A percentile compares a stretch with the other conserved stretches of the same genome.
These are phyloP conservation scores for Lepidopterella palustris DNA, from an alignment of 495 filamentous ascomycete genomes.

Conservation along the genomic window DNA sequence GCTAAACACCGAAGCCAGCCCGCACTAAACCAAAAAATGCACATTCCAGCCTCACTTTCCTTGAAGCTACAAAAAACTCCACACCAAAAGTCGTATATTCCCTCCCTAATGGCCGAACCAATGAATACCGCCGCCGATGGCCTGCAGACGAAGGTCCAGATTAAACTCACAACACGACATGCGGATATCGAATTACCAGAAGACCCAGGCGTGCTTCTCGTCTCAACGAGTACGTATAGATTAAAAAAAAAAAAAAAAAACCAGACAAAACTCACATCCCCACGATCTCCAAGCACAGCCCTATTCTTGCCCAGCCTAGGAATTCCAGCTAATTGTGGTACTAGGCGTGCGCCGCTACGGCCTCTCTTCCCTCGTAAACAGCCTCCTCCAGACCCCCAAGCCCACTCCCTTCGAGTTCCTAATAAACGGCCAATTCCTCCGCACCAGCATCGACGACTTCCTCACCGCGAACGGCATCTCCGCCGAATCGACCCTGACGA, in stretches of 20 bases:
- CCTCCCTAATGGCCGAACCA: not conserved
- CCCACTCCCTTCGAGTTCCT: slow-evolving; percentile 95
- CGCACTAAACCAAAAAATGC: too few species aligned
- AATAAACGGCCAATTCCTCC: slow-evolving; percentile 82
- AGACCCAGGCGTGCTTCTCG: slow-evolving; percentile 55
- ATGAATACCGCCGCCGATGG: not conserved
- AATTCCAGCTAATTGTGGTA: too few species aligned
- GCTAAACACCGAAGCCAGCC: too few species aligned
- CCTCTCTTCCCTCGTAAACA: slow-evolving; percentile 88
- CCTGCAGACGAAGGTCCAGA: slow-evolving; percentile 43
- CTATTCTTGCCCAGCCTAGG: too few species aligned
- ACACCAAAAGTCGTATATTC: not conserved
- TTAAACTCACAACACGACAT: slow-evolving; percentile 54
- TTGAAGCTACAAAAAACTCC: too few species aligned
- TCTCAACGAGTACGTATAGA: slow-evolving; percentile 52
- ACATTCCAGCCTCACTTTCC: too few species aligned
- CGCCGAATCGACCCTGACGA: slow-evolving; percentile 72
- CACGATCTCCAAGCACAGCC: too few species aligned
- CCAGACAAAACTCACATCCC: too few species aligned
- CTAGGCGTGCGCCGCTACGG: slow-evolving; percentile 79
- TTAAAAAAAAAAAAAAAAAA: not conserved
- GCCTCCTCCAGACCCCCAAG: slow-evolving; percentile 67
- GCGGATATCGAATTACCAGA: slow-evolving; percentile 56
- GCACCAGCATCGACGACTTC: slow-evolving; percentile 83
- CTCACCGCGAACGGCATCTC: slow-evolving; percentile 79